A percentile compares a stretch with the other conserved stretches of the same genome.
phyloP scores from a whole-genome alignment of 768 basidiomycete species.

The Fibroporia radiculosa region DNA sequence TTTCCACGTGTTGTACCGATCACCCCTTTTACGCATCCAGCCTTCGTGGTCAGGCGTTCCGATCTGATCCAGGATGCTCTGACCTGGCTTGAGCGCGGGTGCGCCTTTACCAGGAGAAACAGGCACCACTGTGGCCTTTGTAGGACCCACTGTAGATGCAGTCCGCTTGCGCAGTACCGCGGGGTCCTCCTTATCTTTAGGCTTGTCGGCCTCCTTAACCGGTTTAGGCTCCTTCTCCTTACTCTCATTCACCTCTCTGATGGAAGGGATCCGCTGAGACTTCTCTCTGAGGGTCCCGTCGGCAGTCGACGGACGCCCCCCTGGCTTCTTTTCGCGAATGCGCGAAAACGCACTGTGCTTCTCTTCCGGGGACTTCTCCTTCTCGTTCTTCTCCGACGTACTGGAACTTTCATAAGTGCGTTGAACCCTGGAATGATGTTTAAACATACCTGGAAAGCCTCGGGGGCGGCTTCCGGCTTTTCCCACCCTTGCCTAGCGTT shows the following conservation, averaged over 20 bases:
- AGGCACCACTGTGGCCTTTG: slow-evolving; percentile 5
- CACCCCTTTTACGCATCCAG: slow-evolving; percentile 95
- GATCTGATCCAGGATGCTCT: slow-evolving; percentile 82
- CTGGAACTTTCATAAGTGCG: too few species aligned
- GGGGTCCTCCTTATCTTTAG: slow-evolving; percentile 26
- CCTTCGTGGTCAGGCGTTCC: slow-evolving; percentile 85
- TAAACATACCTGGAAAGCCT: slow-evolving; percentile 54
- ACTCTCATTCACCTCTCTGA: slow-evolving; percentile 14
- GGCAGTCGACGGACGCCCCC: slow-evolving; percentile 35
- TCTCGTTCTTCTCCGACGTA: too few species aligned
- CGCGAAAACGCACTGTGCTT: slow-evolving; percentile 26
- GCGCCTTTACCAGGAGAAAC: slow-evolving; percentile 6
- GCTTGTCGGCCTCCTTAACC: slow-evolving; percentile 17
- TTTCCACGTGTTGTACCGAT: slow-evolving; percentile 92
- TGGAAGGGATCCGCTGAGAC: slow-evolving; percentile 9
- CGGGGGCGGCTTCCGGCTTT: slow-evolving; percentile 76
- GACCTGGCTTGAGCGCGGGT: slow-evolving; percentile 33
- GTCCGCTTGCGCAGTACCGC: slow-evolving; percentile 52
- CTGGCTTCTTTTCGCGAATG: slow-evolving; percentile 32
- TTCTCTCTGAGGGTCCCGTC: slow-evolving; percentile 24
- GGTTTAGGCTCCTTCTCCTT: slow-evolving; percentile 20
- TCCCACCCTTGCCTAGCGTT: slow-evolving; percentile 59
- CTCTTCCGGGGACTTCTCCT: slow-evolving; percentile 34
- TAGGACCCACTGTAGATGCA: slow-evolving; percentile 13
- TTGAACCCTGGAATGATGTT: slow-evolving; percentile 1